These are phyloP conservation scores for Fusarium haematococcum DNA, from an alignment of 2,329 filamentous ascomycete genomes.

Conservation along the genomic window DNA sequence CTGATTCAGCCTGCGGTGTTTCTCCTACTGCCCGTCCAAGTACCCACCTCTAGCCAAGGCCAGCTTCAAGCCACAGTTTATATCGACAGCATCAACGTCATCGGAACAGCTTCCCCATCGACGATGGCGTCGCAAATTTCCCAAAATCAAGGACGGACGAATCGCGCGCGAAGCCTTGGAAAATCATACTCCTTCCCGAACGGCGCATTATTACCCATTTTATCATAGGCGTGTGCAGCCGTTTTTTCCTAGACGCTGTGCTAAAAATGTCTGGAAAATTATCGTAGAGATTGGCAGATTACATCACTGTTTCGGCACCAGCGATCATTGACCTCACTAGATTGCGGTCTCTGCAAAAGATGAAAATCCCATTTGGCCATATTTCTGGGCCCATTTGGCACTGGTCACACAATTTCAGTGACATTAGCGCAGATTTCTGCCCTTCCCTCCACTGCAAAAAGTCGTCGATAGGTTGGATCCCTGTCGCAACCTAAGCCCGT, in stretches of 20 bases:
- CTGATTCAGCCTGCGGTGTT: neutral
- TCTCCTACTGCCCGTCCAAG: neutral
- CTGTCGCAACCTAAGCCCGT: conserved; percentile 4
- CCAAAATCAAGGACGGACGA: conserved; percentile 38
- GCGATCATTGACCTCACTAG: neutral
- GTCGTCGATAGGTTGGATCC: conserved; percentile 9
- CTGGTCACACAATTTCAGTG: conserved; percentile 8
- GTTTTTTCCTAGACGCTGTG: neutral
- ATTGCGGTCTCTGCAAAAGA: neutral
- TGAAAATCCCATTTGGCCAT: neutral
- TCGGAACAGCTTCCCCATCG: conserved; percentile 26
- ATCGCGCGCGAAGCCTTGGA: conserved; percentile 17
- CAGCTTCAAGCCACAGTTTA: conserved; percentile 22
- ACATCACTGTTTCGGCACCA: conserved; percentile 20
- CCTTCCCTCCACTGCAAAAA: neutral
- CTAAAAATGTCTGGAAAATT: neutral
- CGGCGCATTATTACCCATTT: conserved; percentile 16
- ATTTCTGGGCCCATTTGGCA: neutral
- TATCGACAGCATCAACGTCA: conserved; percentile 29
- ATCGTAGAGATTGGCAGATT: neutral
- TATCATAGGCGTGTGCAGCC: neutral
- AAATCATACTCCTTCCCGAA: conserved; percentile 1
- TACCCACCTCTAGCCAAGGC: conserved; percentile 30
- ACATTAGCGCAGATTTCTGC: conserved; percentile 19
- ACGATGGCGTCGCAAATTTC: conserved; percentile 30